phyloP scores from a whole-genome alignment of 2,329 filamentous ascomycete species.

The Penicillium sp. region DNA sequence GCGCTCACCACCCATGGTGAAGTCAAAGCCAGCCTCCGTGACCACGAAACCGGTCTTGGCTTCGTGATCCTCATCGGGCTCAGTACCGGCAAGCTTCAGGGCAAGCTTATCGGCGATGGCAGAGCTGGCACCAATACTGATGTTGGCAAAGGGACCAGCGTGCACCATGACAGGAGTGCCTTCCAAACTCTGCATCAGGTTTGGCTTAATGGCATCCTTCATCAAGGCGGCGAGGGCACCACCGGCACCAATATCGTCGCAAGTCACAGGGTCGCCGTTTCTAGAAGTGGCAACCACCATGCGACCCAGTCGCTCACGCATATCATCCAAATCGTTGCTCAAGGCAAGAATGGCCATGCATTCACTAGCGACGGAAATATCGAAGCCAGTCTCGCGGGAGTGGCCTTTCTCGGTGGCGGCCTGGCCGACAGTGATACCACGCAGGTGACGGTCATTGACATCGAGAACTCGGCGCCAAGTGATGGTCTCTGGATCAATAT shows the following conservation, averaged over 20 bases:
- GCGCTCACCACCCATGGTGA: slow-evolving; percentile 98
- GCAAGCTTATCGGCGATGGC: slow-evolving; percentile 94
- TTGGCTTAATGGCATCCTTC: slow-evolving; percentile 98
- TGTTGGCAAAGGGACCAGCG: slow-evolving; percentile 96
- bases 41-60: slow-evolving; percentile 88
- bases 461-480: slow-evolving; percentile 96
- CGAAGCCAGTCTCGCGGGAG: slow-evolving; percentile 85
- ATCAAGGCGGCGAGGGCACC: slow-evolving; percentile 92
- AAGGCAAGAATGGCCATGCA: slow-evolving; percentile 98
- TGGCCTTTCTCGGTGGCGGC: slow-evolving; percentile 89
- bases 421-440: slow-evolving; percentile 82
- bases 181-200: slow-evolving; percentile 96
- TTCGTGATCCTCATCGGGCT: slow-evolving; percentile 80
- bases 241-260: slow-evolving; percentile 89
- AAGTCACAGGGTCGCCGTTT: slow-evolving; percentile 85
- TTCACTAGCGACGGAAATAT: slow-evolving; percentile 96
- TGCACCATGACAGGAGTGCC: slow-evolving; percentile 97
- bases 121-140: slow-evolving; percentile 94
- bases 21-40: slow-evolving; percentile 97
- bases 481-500: slow-evolving; percentile 95
- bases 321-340: slow-evolving; percentile 80
- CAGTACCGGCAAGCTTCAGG: slow-evolving; percentile 91
- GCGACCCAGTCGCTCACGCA: slow-evolving; percentile 87
- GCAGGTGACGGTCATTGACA: slow-evolving; percentile 92
- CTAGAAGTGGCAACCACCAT: slow-evolving; percentile 93